A percentile compares a stretch with the other conserved stretches of the same genome.
Evolutionary conservation across 1,284 basidiomycete genomes (phyloP).

Genomic region (Mycena sp.): DNA sequence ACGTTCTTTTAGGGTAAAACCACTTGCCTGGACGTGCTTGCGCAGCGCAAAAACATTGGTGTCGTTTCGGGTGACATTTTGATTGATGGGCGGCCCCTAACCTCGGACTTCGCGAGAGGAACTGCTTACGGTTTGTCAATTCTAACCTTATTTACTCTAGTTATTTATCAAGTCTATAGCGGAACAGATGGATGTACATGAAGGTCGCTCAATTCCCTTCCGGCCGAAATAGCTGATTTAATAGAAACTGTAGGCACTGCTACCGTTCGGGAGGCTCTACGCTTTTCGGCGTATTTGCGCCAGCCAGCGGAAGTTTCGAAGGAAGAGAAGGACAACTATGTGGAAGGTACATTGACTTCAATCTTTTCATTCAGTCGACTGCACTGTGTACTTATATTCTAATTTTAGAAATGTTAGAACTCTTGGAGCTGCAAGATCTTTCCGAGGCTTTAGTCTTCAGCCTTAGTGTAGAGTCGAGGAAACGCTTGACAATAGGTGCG

Average conservation of each 20-base stretch:
- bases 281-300: slow-evolving; percentile 91
- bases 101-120: slow-evolving; percentile 79
- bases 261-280: slow-evolving; percentile 89
- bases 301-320: slow-evolving; percentile 79
- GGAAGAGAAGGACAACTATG: slow-evolving; percentile 86
- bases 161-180: slow-evolving; percentile 55
- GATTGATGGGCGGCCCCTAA: slow-evolving; percentile 81
- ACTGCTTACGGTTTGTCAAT: slow-evolving; percentile 74
- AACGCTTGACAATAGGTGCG: slow-evolving; percentile 90
- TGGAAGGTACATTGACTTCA: slow-evolving; percentile 56
- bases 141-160: slow-evolving; percentile 34
- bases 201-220: slow-evolving; percentile 47
- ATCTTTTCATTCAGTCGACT: background rate
- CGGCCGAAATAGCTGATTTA: no score
- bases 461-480: slow-evolving; percentile 82
- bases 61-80: slow-evolving; percentile 84
- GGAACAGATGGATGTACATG: slow-evolving; percentile 91
- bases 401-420: slow-evolving; percentile 65
- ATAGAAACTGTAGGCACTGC: slow-evolving; percentile 58
- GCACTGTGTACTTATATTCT: background rate
- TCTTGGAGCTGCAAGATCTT: slow-evolving; percentile 71
- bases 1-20: slow-evolving; percentile 63
- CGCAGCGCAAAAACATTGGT: slow-evolving; percentile 89
- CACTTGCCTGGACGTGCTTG: slow-evolving; percentile 88
- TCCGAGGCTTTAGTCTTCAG: slow-evolving; percentile 71